These are phyloP conservation scores for Exophiala dermatitidis DNA, from an alignment of 2,329 filamentous ascomycete genomes.

Conservation along the genomic window DNA sequence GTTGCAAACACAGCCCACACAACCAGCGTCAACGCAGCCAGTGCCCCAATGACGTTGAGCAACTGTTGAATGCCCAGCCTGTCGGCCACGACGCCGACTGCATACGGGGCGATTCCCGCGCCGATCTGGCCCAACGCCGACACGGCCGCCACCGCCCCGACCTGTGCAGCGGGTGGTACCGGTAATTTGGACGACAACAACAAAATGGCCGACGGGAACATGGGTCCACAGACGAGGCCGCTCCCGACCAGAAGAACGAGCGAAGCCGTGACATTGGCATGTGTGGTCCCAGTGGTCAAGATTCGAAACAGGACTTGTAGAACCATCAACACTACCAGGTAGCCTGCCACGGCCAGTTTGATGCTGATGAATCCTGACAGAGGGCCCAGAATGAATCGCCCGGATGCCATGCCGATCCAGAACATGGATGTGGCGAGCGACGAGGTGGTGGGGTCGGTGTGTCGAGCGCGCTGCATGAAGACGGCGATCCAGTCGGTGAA, in stretches of 20 bases:
- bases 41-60: constrained; percentile 9
- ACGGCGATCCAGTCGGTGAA: constrained; percentile 44
- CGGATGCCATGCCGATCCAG: constrained; percentile 41
- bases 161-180: constrained; percentile 34
- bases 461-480: constrained; percentile 40
- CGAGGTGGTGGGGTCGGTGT: constrained; percentile 33
- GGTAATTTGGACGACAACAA: constrained; percentile 33
- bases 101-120: constrained; percentile 39
- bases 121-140: constrained; percentile 42
- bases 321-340: constrained; percentile 20
- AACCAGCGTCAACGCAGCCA: constrained; percentile 6
- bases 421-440: constrained; percentile 40
- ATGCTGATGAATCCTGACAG: constrained; percentile 31
- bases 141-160: constrained; percentile 41
- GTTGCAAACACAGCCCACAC: constrained; percentile 12
- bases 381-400: constrained; percentile 32
- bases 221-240: constrained; percentile 38
- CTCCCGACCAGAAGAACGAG: constrained; percentile 31
- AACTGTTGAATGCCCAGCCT: constrained; percentile 13
- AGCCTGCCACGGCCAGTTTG: constrained; percentile 26
- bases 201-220: constrained; percentile 40
- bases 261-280: constrained; percentile 23
- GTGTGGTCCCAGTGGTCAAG: neutral
- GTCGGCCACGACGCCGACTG: constrained; percentile 32
- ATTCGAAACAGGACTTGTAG: constrained; percentile 10